These are phyloP conservation scores for Fusarium succisae DNA, from an alignment of 2,329 filamentous ascomycete genomes.

Conservation along the genomic window DNA sequence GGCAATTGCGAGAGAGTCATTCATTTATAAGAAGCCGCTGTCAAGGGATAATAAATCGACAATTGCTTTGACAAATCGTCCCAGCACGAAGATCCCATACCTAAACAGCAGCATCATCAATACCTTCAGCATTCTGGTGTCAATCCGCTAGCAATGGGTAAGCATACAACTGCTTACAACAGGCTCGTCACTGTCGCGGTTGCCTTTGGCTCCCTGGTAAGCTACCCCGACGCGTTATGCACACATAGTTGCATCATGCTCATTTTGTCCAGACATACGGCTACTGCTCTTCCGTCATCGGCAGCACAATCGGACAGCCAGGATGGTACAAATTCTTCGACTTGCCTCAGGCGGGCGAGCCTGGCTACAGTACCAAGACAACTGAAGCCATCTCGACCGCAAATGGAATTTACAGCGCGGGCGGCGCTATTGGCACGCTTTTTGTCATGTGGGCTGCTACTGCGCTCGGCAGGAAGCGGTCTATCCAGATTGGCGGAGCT, in stretches of 20 bases:
- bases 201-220: conserved; percentile 45
- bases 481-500: conserved; percentile 56
- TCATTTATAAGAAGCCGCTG: neutral
- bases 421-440: conserved; percentile 56
- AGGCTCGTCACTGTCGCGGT: conserved; percentile 47
- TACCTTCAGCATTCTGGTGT: neutral
- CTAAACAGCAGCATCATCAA: neutral
- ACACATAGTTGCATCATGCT: neutral
- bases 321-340: conserved; percentile 61
- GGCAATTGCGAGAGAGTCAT: neutral
- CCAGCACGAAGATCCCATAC: neutral
- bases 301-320: conserved; percentile 61
- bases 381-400: conserved; percentile 57
- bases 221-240: neutral
- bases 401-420: conserved; percentile 59
- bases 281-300: conserved; percentile 59
- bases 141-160: neutral
- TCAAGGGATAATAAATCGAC: neutral
- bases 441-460: conserved; percentile 60
- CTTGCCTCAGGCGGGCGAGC: conserved; percentile 55
- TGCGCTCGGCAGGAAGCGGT: conserved; percentile 52
- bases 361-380: conserved; percentile 55
- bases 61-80: too few relatives aligned
- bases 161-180: conserved; percentile 44
- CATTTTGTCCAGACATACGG: conserved; percentile 54